These are phyloP conservation scores for Aphanomyces cochlioides DNA, from an alignment of 352 stramenopile species.

Conservation along the genomic window DNA sequence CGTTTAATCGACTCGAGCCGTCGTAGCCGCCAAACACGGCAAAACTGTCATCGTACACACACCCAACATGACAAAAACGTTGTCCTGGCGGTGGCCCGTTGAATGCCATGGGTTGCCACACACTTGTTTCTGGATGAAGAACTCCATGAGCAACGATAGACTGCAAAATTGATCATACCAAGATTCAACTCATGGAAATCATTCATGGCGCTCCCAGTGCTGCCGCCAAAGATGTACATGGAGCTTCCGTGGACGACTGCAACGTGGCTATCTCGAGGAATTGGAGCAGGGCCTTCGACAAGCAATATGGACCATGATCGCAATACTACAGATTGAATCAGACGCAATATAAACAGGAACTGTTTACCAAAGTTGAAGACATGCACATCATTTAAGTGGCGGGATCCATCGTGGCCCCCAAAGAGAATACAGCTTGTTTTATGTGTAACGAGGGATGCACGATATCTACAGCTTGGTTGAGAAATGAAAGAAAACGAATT, in stretches of 20 bases:
- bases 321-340: constrained; percentile 39
- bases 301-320: constrained; percentile 87
- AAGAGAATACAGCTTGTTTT: constrained; percentile 94
- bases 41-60: constrained; percentile 88
- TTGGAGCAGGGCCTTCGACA: constrained; percentile 86
- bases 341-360: constrained; percentile 9
- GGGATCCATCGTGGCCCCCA: constrained; percentile 95
- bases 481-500: constrained; percentile 11
- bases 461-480: constrained; percentile 47
- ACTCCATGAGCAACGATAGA: neutral
- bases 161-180: constrained; percentile 34
- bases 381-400: constrained; percentile 96
- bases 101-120: constrained; percentile 72
- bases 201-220: constrained; percentile 95
- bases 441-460: constrained; percentile 88
- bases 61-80: constrained; percentile 96
- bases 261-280: constrained; percentile 96
- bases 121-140: constrained; percentile 44
- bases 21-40: constrained; percentile 97
- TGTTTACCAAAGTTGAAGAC: constrained; percentile 92
- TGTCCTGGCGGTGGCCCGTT: constrained; percentile 82
- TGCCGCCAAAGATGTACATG: constrained; percentile 96
- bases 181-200: constrained; percentile 95
- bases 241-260: constrained; percentile 90
- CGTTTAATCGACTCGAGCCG: constrained; percentile 91